Base-by-base conservation (phyloP, 1,139 yeast genomes). In the Blastobotrys arbuscula region DNA sequence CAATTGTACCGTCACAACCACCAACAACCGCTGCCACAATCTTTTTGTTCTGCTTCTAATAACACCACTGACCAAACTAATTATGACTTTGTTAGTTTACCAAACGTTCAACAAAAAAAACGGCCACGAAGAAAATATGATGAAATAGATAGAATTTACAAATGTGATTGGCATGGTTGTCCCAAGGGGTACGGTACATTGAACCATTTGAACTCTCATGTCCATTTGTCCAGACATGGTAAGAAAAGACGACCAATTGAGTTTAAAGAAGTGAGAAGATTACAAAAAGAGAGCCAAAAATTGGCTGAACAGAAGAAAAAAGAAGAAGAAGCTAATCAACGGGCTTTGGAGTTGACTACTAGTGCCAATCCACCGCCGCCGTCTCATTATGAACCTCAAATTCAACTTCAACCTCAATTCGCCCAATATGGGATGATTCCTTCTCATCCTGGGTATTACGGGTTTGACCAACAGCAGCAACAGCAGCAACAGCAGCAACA, bases 151-250 rank as follows among this genome's bases (percentile, higher is more conserved):
- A 72, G 94, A 41, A 68, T 81, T 39, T 84, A 82, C 65, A 71
- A 68, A 43, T 84, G 94, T 62, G 75, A 76, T 44, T 79, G 59
- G 57, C 74, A 76, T 10, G 78, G 77, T 1, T 84, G 94, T 60
- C 69, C 75, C 39, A 84, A 84, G 65, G 79, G 84, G 45, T 84
- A 84, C 62, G 94, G 94, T 1, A 81, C 88, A 20, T 69, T 84
- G 45, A 84, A 84, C 64, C 94, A 84, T 64, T 69, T 84, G 45
- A 84, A 84, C 63, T 84, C 90, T 13, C 94, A 84, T 62, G 82
- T 84, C 19, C 75, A 78, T 3, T 76, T 84, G 61, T 86, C 84
- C 56, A 77, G 76, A 44, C 94, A 84, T 61, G 94, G 94, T 7
- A 75, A 74, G 47, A 76, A 85, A 55, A 76, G 87, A 52, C 71